Conservation (phyloP, 306 rosid genomes). For the Cicer bijugum region DNA sequence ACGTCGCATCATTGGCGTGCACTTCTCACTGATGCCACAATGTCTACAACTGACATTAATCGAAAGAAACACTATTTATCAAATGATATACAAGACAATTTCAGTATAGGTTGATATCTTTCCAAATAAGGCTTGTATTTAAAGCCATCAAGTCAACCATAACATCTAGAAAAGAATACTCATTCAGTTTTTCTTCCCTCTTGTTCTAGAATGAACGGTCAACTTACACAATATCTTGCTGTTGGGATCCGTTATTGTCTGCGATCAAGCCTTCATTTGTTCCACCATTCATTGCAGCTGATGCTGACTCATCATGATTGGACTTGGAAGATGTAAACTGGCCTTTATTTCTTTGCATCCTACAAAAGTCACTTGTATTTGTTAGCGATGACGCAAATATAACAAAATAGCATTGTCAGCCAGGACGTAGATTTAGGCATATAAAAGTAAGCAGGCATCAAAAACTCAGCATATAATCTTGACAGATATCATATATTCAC, state of each 20-base stretch:
- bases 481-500: slow-evolving; percentile 2
- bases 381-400: slow-evolving; percentile 38
- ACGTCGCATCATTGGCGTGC: slow-evolving; percentile 83
- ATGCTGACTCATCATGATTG: slow-evolving; percentile 64
- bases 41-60: slow-evolving; percentile 66
- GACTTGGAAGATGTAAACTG: slow-evolving; percentile 78
- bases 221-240: slow-evolving; percentile 73
- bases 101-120: slow-evolving; percentile 27
- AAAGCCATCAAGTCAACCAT: not conserved
- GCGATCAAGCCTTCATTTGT: slow-evolving; percentile 54
- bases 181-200: slow-evolving; percentile 16
- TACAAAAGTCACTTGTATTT: slow-evolving; percentile 40
- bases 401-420: slow-evolving; percentile 26
- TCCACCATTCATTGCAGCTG: slow-evolving; percentile 59
- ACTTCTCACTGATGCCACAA: slow-evolving; percentile 73
- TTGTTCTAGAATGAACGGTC: slow-evolving; percentile 35
- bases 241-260: slow-evolving; percentile 68
- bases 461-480: not conserved
- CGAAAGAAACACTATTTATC: slow-evolving; percentile 26
- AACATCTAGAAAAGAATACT: slow-evolving; percentile 14
- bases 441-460: slow-evolving; percentile 5
- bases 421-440: slow-evolving; percentile 29
- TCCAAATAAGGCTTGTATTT: slow-evolving; percentile 34
- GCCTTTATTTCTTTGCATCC: slow-evolving; percentile 84
- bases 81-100: slow-evolving; percentile 20